A percentile compares a stretch with the other conserved stretches of the same genome.
These are phyloP conservation scores for Vaccinium myrtillus DNA, from an alignment of 148 eudicot genomes.

Conservation along the genomic window DNA sequence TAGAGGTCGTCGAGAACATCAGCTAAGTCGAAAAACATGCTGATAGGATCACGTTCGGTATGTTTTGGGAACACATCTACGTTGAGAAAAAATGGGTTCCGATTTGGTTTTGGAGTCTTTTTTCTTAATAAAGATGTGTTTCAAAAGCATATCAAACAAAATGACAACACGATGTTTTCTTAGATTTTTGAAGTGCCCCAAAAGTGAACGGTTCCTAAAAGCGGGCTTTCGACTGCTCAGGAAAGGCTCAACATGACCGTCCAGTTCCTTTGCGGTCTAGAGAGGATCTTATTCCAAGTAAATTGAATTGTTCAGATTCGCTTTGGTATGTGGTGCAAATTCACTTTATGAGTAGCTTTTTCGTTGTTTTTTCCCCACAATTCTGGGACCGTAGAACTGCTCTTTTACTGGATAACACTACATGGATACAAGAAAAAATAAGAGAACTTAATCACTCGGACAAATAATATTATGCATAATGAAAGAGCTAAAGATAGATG, in stretches of 20 bases:
- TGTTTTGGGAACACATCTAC: too few relatives aligned
- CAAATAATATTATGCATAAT: neutral
- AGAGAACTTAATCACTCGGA: neutral
- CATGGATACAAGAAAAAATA: neutral
- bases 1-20: neutral
- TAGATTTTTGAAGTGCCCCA: too few relatives aligned
- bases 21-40: too few relatives aligned
- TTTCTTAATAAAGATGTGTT: too few relatives aligned
- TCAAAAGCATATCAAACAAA: too few relatives aligned
- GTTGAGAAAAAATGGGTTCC: neutral
- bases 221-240: neutral
- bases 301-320: neutral
- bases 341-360: neutral
- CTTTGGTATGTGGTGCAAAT: neutral
- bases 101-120: too few relatives aligned
- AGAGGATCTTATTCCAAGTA: neutral
- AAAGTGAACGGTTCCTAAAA: too few relatives aligned
- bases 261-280: neutral
- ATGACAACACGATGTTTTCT: too few relatives aligned
- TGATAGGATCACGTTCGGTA: too few relatives aligned
- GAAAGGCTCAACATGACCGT: neutral
- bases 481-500: neutral
- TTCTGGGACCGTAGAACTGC: neutral
- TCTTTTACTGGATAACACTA: neutral
- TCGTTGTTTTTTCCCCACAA: neutral